Conservation (phyloP, 257 asterid genomes). For the Solanum pennellii region DNA sequence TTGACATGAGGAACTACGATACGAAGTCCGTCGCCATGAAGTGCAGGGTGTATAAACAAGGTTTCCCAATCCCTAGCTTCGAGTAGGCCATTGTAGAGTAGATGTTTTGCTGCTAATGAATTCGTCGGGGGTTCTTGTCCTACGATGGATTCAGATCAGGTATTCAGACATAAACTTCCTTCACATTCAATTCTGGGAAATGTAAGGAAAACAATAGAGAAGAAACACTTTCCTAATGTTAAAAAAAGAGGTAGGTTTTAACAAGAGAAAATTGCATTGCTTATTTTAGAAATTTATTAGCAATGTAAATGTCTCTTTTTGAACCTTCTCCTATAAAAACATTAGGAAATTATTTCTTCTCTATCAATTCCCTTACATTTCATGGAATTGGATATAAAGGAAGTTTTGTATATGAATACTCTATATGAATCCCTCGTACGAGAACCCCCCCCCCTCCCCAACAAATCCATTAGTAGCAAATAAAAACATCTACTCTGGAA, state of each 20-base stretch:
- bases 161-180: conserved; percentile 13
- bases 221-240: conserved; percentile 41
- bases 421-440: conserved; percentile 13
- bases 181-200: conserved; percentile 40
- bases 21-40: conserved; percentile 57
- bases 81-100: conserved; percentile 36
- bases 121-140: conserved; percentile 58
- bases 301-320: conserved; percentile 25
- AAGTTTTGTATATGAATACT: conserved; percentile 12
- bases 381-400: conserved; percentile 38
- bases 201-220: conserved; percentile 36
- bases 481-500: conserved; percentile 23
- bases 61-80: conserved; percentile 55
- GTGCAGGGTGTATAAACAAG: conserved; percentile 34
- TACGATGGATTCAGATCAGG: conserved; percentile 17
- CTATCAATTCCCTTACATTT: conserved; percentile 35
- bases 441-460: conserved; percentile 9
- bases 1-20: conserved; percentile 65
- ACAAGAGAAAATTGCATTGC: conserved; percentile 22
- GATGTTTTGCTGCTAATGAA: conserved; percentile 19
- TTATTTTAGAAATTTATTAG: conserved; percentile 45
- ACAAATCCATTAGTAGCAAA: conserved; percentile 21
- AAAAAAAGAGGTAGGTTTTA: conserved; percentile 33
- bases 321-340: conserved; percentile 37
- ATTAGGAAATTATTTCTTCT: conserved; percentile 38